Conservation (phyloP, 331 rosid genomes). For the Malus hybrid region DNA sequence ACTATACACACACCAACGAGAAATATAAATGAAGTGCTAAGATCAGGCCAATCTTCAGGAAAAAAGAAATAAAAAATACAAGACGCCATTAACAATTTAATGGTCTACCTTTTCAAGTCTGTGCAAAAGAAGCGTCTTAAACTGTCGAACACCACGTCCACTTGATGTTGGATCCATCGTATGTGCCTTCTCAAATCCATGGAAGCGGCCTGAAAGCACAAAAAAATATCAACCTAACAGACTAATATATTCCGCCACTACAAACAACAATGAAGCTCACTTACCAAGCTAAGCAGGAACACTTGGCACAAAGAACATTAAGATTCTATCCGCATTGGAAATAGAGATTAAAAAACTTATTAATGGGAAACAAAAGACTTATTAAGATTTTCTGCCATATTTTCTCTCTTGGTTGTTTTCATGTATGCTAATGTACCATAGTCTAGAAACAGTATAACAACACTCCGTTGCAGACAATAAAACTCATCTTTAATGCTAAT, state of each 20-base stretch:
- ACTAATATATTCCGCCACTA: not conserved
- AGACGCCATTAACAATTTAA: not conserved
- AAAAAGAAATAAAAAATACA: slow-evolving; percentile 1
- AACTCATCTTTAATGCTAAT: not conserved
- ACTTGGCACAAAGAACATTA: not conserved
- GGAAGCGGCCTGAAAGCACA: slow-evolving; percentile 65
- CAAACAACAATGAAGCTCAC: not conserved
- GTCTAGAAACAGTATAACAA: not conserved
- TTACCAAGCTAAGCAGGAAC: not conserved
- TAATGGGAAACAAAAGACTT: not conserved
- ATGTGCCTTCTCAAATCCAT: slow-evolving; percentile 83
- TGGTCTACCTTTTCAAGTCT: slow-evolving; percentile 59
- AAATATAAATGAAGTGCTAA: not conserved
- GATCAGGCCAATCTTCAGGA: slow-evolving; percentile 10
- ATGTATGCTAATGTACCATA: not conserved
- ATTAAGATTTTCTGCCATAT: not conserved
- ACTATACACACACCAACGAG: not conserved
- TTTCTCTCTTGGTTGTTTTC: not conserved
- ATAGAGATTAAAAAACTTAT: not conserved
- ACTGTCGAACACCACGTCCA: slow-evolving; percentile 96
- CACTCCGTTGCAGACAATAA: not conserved
- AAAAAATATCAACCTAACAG: not conserved
- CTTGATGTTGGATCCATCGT: slow-evolving; percentile 62
- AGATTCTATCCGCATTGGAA: not conserved
- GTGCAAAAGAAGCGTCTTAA: slow-evolving; percentile 79